These are phyloP conservation scores for Hypsizygus ulmarius DNA, from an alignment of 1,284 basidiomycete genomes.

Conservation along the genomic window DNA sequence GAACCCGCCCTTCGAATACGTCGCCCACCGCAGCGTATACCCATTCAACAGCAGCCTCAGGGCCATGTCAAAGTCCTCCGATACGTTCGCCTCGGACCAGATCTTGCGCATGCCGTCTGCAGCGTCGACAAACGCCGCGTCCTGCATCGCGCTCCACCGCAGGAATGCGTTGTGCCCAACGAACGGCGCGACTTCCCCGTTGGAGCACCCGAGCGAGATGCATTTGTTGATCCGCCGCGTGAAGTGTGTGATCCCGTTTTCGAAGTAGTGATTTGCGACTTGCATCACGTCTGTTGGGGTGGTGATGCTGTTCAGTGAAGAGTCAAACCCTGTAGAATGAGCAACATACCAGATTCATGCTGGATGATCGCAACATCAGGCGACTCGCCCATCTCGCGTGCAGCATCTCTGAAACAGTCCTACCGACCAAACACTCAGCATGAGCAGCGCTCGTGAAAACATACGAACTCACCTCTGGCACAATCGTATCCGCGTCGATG, in stretches of 20 bases:
- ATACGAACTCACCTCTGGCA: constrained; percentile 58
- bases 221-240: constrained; percentile 75
- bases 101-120: constrained; percentile 66
- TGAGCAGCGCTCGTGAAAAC: not conserved
- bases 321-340: too few species aligned
- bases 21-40: constrained; percentile 81
- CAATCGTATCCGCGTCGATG: constrained; percentile 81
- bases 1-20: constrained; percentile 78
- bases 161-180: constrained; percentile 89
- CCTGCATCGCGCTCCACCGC: constrained; percentile 84
- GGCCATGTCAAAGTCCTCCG: constrained; percentile 80
- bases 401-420: constrained; percentile 85
- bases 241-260: constrained; percentile 83
- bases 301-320: too few species aligned
- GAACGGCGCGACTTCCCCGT: constrained; percentile 83
- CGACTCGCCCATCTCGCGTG: constrained; percentile 73
- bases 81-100: constrained; percentile 86
- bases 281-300: constrained; percentile 83
- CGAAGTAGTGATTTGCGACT: constrained; percentile 83
- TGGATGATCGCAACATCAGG: constrained; percentile 84
- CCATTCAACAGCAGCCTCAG: constrained; percentile 62
- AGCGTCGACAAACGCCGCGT: constrained; percentile 69
- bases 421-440: constrained; percentile 15
- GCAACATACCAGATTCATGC: constrained; percentile 68
- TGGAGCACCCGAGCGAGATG: constrained; percentile 74